Evolutionary conservation across 805 yeast species (phyloP), one percentile per base, ranked within the genome.

Genomic region (Candida quercuum): DNA sequence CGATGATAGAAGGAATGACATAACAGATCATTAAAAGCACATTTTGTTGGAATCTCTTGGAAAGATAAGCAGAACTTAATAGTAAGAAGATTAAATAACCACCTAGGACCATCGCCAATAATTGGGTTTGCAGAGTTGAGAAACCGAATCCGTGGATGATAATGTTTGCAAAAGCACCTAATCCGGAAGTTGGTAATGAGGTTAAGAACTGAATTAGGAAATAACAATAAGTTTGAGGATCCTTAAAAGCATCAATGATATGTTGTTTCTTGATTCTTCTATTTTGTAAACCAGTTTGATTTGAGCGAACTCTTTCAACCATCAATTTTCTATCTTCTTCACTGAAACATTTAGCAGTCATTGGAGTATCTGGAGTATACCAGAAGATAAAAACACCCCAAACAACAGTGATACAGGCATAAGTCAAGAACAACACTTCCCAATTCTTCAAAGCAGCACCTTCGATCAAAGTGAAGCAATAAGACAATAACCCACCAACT

Each of bases 121-220:
- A 23, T 33, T 37, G 40, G 3, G 43, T 40, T 31, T 40, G 37
- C 30, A 33, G 24, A 22, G 20, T 22, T 6, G 34, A 15, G 46
- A 71, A 74, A 4, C 79, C 79, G 48, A 74, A 72, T 9, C 75
- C 63, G 9, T 60, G 57, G n/a, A 75, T 74, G 30, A 74, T 70
- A 0, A 76, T 68, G 8, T 67, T 70, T 31, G 77, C 71, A 46
- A 74, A 75, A 1, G 76, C 69, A 32, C 74, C 72, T 17, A 74
- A 63, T 5, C 76, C 71, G 32, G 76, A 76, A 2, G 77, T 71
- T 8, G 70, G 67, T 25, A 71, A 54, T 5, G 71, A 58, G 4
- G 78, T 71, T 27, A 74, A 49, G 18, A 70, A 47, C 26, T 72
- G 54, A 61, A 74, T 66, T 16, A 73, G 65, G 72, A 77, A 74